These are phyloP conservation scores for Ichthyophthirius multifiliis DNA, from an alignment of 169 alveolate genomes.

Conservation along the genomic window DNA sequence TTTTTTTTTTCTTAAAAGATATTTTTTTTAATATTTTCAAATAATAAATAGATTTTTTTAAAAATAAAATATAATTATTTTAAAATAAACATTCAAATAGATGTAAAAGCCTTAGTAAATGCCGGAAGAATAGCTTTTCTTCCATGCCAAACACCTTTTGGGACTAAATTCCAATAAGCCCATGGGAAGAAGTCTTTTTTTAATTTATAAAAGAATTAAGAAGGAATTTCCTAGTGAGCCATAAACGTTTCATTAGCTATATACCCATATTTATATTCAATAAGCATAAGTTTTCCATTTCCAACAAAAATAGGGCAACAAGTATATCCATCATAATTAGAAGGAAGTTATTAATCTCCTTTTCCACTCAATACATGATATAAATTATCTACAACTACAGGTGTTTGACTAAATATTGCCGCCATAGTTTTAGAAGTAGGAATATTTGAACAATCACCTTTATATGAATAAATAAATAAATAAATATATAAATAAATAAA, in stretches of 20 bases:
- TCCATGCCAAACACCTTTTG: neutral
- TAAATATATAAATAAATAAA: no score
- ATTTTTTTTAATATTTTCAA: no score
- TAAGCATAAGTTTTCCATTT: neutral
- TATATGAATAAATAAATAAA: no score
- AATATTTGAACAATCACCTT: neutral
- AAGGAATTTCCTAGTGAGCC: neutral
- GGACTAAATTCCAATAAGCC: neutral
- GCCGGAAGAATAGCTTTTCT: neutral
- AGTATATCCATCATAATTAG: neutral
- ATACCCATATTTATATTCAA: neutral
- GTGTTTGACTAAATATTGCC: neutral
- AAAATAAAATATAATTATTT: no score
- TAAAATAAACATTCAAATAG: no score
- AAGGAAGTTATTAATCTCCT: neutral
- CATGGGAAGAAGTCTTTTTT: neutral
- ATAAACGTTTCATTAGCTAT: neutral
- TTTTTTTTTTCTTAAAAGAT: no score
- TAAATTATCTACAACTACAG: neutral
- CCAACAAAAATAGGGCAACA: slow-evolving; percentile 1
- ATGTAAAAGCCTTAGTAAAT: neutral
- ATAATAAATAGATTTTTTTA: no score
- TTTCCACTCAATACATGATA: neutral
- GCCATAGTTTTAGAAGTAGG: neutral
- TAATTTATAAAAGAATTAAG: neutral